Percentiles rank a stretch among this genome's conserved stretches.
phyloP scores from a whole-genome alignment of 2,329 filamentous ascomycete genomes.

The Aspergillus hiratsukae region DNA sequence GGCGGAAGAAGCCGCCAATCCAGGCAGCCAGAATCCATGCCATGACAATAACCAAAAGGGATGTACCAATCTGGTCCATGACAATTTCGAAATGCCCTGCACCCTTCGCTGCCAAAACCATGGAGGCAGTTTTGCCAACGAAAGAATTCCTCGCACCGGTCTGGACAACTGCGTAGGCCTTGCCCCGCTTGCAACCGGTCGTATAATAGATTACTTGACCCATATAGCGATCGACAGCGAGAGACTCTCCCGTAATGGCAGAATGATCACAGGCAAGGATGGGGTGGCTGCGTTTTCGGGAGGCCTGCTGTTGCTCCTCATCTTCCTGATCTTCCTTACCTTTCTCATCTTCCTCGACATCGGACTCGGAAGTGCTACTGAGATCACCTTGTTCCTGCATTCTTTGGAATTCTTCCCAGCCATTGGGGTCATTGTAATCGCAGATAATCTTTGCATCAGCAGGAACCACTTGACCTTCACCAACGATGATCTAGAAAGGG shows the following conservation, averaged over 20 bases:
- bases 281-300: conserved; percentile 51
- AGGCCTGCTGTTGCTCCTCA: conserved; percentile 12
- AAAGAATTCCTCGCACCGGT: conserved; percentile 67
- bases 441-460: conserved; percentile 68
- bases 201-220: conserved; percentile 73
- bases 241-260: conserved; percentile 74
- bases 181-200: conserved; percentile 75
- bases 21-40: conserved; percentile 70
- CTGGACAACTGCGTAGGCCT: conserved; percentile 66
- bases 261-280: conserved; percentile 73
- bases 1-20: conserved; percentile 75
- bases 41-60: conserved; percentile 69
- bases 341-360: conserved; percentile 51
- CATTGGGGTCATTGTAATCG: conserved; percentile 63
- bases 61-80: conserved; percentile 75
- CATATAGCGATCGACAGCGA: conserved; percentile 65
- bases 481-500: conserved; percentile 55
- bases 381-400: conserved; percentile 60
- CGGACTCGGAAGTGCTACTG: conserved; percentile 46
- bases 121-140: conserved; percentile 68
- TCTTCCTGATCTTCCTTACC: conserved; percentile 47
- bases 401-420: conserved; percentile 62
- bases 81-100: conserved; percentile 77
- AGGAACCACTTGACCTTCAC: conserved; percentile 67
- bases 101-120: conserved; percentile 70